Base-by-base conservation (phyloP, 306 rosid species). In the Dryas octopetala region DNA sequence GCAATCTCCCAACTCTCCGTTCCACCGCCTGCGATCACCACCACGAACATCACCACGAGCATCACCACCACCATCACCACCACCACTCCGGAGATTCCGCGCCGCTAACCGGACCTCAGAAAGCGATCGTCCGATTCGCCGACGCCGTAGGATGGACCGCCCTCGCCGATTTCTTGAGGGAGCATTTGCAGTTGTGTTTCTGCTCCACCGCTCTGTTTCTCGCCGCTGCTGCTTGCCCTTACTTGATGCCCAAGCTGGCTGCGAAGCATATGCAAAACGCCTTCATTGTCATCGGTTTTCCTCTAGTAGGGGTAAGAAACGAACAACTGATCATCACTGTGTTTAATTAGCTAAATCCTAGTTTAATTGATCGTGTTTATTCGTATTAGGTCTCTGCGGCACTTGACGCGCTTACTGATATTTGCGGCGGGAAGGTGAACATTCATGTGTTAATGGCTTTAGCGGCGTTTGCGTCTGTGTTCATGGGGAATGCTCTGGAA, bases 361-460 rank as follows among this genome's bases (percentile, higher is more conserved):
- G 38, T 32, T 32, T 32, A 32, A 32, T 32, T 32, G 38, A 32
- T 32, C 3, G 38, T 32, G 38, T 32, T 32, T 32, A 53, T 28
- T 8, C 64, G 12, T 75, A 32, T 32, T 32, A 95, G 99, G 90
- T 95, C 70, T 90, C 99, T 69, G 96, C 99, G 57, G 88, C 96
- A 48, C 93, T 92, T 60, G 99, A 95, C 82, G 99, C 99, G 55
- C 84, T 89, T 59, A 79, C 87, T 68, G 97, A 95, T 75, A 64
- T 95, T 53, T 59, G 91, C 57, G 86, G 99, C 58, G 99, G 99
- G 78, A 90, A 86, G 82, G 97, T 95, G 68, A 95, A 86, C 82
- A 95, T 95, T 83, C 97, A 95, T 82, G 99, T 95, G 1, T 70
- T 92, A 32, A 95, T 90, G 99, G 99, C 99, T 71, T 86, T 95